phyloP scores from a whole-genome alignment of 140 eudicot genomes.

The Anethum foeniculum region DNA sequence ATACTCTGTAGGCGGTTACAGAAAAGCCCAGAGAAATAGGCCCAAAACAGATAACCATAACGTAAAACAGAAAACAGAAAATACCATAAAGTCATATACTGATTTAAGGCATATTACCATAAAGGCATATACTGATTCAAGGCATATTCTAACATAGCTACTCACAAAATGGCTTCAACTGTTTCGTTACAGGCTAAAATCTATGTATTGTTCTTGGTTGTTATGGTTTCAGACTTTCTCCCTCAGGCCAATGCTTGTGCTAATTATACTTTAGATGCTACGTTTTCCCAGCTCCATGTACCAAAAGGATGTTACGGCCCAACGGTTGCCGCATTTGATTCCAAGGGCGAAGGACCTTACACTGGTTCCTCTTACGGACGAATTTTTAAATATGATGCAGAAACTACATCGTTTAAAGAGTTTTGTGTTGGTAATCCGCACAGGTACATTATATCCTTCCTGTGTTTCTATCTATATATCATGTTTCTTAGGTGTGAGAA shows the following conservation, averaged over 20 bases:
- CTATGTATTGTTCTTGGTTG: background rate
- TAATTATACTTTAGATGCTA: background rate
- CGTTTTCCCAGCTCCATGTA: constrained; percentile 2
- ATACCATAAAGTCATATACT: no score
- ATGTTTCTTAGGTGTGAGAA: background rate
- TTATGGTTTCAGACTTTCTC: background rate
- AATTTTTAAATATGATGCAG: background rate
- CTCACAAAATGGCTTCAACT: background rate
- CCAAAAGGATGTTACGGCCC: background rate
- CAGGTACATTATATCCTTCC: background rate
- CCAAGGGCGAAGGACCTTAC: constrained; percentile 4
- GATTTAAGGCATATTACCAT: no score
- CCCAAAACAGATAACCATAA: no score
- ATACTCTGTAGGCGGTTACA: no score
- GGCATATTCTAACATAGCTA: no score
- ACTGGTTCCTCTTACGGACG: background rate
- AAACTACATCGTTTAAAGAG: background rate
- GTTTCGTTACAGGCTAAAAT: background rate
- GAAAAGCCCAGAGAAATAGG: no score
- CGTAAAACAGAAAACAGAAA: no score
- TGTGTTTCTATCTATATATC: background rate
- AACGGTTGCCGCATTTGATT: background rate
- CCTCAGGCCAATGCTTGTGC: background rate
- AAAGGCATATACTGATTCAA: no score
- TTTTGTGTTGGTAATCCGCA: background rate